These are phyloP conservation scores for Calonectria hawksworthii DNA, from an alignment of 2,329 filamentous ascomycete genomes.

Conservation along the genomic window DNA sequence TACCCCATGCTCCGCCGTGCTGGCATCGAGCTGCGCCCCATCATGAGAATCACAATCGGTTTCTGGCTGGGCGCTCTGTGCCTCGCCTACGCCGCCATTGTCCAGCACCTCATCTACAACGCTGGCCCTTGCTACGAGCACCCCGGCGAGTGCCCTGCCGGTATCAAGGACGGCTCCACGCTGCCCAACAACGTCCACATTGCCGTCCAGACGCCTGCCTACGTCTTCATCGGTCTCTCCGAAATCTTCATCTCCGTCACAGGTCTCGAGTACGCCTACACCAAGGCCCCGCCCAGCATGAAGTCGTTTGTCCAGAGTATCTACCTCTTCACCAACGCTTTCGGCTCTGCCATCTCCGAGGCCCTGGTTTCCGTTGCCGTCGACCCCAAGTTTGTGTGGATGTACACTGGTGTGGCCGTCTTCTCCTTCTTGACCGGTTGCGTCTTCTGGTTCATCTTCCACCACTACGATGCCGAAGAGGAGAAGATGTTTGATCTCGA, in stretches of 20 bases:
- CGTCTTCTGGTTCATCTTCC: slow-evolving; percentile 64
- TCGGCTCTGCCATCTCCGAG: slow-evolving; percentile 72
- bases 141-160: slow-evolving; percentile 55
- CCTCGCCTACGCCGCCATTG: slow-evolving; percentile 71
- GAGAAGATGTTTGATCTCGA: slow-evolving; percentile 57
- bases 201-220: slow-evolving; percentile 67
- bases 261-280: slow-evolving; percentile 80
- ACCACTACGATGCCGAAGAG: slow-evolving; percentile 55
- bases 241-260: slow-evolving; percentile 78
- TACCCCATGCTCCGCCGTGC: slow-evolving; percentile 72
- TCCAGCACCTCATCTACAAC: slow-evolving; percentile 73
- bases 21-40: slow-evolving; percentile 73
- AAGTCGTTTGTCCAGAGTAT: slow-evolving; percentile 72
- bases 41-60: slow-evolving; percentile 75
- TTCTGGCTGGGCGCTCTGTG: slow-evolving; percentile 68
- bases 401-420: slow-evolving; percentile 72
- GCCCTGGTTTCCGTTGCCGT: slow-evolving; percentile 71
- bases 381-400: slow-evolving; percentile 76
- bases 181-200: slow-evolving; percentile 65
- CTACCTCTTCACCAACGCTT: slow-evolving; percentile 72
- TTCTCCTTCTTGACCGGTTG: slow-evolving; percentile 63
- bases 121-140: slow-evolving; percentile 64
- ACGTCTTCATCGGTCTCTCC: slow-evolving; percentile 69
- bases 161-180: slow-evolving; percentile 48
- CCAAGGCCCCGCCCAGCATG: slow-evolving; percentile 79